Conservation (phyloP, 1,284 basidiomycete genomes). For the Ganoderma lucidum region DNA sequence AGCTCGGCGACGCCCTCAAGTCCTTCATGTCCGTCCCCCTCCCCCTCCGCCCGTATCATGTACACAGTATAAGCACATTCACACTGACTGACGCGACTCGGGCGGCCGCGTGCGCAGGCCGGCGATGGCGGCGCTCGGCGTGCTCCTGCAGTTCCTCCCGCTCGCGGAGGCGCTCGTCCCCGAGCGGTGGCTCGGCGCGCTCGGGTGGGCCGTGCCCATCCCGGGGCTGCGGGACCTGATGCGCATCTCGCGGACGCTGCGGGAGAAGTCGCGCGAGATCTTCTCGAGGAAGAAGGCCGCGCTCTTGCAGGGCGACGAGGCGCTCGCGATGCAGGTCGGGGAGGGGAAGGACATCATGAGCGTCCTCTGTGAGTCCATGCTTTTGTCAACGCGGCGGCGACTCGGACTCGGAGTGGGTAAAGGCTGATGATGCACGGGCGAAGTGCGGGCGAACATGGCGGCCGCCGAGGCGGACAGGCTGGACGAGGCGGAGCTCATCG, state of each 20-base stretch:
- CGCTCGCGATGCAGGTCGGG: conserved; percentile 41
- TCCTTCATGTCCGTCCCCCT: conserved; percentile 28
- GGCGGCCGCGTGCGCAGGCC: background rate
- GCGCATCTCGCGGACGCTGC: conserved; percentile 46
- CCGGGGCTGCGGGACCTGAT: conserved; percentile 41
- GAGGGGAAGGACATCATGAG: conserved; percentile 56
- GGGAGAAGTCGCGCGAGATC: conserved; percentile 46
- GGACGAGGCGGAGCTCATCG: conserved; percentile 20
- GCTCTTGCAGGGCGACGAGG: conserved; percentile 45
- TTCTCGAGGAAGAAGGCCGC: conserved; percentile 47
- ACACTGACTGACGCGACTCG: too few species aligned
- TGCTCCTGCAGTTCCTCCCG: conserved; percentile 6
- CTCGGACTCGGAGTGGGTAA: too few species aligned
- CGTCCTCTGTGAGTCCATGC: conserved; percentile 45
- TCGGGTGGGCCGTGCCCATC: conserved; percentile 40
- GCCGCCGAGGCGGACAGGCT: conserved; percentile 17
- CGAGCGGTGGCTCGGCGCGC: background rate
- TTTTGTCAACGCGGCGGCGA: too few species aligned
- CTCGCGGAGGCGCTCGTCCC: conserved; percentile 8
- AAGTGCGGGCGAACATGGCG: conserved; percentile 21
- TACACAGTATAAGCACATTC: too few species aligned
- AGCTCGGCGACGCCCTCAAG: conserved; percentile 35
- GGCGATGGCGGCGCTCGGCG: background rate
- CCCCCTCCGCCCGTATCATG: background rate
- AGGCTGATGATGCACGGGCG: background rate